Conservation (phyloP, 169 alveolate genomes). For the Cystoisospora suis region DNA sequence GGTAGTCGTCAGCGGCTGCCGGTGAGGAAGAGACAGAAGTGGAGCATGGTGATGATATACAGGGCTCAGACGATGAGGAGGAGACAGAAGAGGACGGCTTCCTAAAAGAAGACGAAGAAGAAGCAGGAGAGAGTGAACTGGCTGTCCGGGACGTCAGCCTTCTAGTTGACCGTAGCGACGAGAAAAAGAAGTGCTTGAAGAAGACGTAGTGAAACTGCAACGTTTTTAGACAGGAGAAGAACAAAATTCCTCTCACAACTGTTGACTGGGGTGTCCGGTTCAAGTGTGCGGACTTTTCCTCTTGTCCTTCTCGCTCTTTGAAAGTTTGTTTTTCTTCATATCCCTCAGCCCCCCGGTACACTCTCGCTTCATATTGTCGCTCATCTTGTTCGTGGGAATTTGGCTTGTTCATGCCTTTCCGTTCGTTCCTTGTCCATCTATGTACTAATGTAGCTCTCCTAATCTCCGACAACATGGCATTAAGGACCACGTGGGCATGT, state of each 20-base stretch:
- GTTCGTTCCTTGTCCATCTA: too few relatives aligned
- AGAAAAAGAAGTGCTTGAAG: conserved; percentile 50
- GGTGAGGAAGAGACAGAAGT: background rate
- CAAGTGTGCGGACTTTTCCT: too few relatives aligned
- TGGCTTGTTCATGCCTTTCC: conserved; percentile 38
- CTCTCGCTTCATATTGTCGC: too few relatives aligned
- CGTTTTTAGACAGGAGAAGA: conserved; percentile 21
- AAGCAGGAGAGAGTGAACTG: background rate
- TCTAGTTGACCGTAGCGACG: background rate
- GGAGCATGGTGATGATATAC: background rate
- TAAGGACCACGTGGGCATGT: conserved; percentile 51
- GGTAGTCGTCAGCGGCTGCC: background rate
- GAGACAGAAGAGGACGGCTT: too few relatives aligned
- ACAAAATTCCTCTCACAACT: conserved; percentile 3
- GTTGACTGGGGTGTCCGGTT: too few relatives aligned
- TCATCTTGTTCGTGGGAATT: too few relatives aligned
- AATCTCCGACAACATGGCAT: too few relatives aligned
- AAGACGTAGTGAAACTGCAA: conserved; percentile 58
- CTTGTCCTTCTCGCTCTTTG: background rate
- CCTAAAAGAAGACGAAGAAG: background rate
- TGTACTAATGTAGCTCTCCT: too few relatives aligned
- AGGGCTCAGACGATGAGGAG: background rate
- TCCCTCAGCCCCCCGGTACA: conserved; percentile 31
- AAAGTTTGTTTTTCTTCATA: background rate
- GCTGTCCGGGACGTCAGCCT: background rate